Evolutionary conservation across 2,329 filamentous ascomycete species (phyloP).

Genomic region (Mycosphaerella sp.): DNA sequence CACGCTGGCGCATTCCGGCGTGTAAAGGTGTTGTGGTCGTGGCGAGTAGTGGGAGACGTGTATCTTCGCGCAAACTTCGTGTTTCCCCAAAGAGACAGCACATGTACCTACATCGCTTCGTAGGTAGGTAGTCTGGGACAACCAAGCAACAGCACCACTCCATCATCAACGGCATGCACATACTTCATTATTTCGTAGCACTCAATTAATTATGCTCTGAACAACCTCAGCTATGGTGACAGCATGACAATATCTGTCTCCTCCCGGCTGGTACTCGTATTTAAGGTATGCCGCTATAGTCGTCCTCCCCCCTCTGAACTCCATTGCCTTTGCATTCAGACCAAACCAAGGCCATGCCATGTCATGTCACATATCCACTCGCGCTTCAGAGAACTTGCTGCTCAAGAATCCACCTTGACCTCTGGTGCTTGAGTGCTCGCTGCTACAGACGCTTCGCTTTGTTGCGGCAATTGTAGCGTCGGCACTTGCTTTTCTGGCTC

Average conservation of each 20-base stretch:
- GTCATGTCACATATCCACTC: constrained; percentile 9
- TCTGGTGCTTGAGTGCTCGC: constrained; percentile 25
- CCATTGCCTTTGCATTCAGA: not conserved
- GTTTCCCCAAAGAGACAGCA: not conserved
- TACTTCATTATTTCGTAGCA: not conserved
- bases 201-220: not conserved
- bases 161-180: not conserved
- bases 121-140: too few species aligned
- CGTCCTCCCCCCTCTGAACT: not conserved
- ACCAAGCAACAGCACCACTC: not conserved
- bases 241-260: not conserved
- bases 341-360: not conserved
- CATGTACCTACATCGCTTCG: too few species aligned
- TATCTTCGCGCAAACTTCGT: not conserved
- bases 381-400: constrained; percentile 26
- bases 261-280: not conserved
- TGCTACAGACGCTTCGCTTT: constrained; percentile 11
- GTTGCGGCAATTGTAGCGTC: constrained; percentile 6
- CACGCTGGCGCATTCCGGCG: not conserved
- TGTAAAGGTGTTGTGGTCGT: not conserved
- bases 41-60: not conserved
- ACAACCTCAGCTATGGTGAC: not conserved
- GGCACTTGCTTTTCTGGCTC: constrained; percentile 24
- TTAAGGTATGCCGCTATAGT: not conserved
- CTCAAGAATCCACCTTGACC: constrained; percentile 26